Evolutionary conservation across 208 protist genomes (phyloP), one percentile per base, ranked within the genome.

Genomic region (Leishmania mexicana): DNA sequence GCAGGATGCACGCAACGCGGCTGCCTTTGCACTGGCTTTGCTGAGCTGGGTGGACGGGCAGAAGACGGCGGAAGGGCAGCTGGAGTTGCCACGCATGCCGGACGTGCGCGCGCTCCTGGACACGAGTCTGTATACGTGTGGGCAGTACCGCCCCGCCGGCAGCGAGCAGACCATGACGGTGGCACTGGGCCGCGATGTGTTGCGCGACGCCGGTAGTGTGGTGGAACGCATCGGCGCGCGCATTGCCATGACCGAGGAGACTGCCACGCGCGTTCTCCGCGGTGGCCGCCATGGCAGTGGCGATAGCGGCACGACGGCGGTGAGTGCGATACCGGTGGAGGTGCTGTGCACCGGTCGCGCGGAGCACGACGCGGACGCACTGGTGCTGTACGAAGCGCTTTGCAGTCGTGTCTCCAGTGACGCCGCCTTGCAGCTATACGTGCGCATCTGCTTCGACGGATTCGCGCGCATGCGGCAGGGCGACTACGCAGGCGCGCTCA

Each of bases 381-480:
- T 89, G 54, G 72, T 83, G 35, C 74, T 85, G 53, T 85, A 85
- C 81, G 81, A 80, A 49, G 68, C 47, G 47, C 49, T 81, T 28
- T 54, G 40, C 49, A 81, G 81, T n/a, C 60, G 49, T 38, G 73
- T 60, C 8, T 57, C 49, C 38, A n/a, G 47, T 13, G 73, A 68
- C n/a, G 64, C 67, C 45, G 74, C 49, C 64, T 84, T 84, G 84
- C n/a, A 70, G 45, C 65, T 80, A n/a, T 87, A 76, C 76, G 54
- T 62, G 24, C 51, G 31, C 64, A 47, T 21, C 68, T 79, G 78
- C 74, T 24, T 38, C 58, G 79, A 79, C 57, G 87, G 77, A 73
- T 90, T 87, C 76, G 65, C 76, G 49, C 62, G n/a, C 78, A 90
- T 90, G 87, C 60, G 81, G 78, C 76, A 67, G 10, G 84, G 84